Base-by-base conservation (phyloP, 108 stramenopile genomes). In the Asterionellopsis glacialis region DNA sequence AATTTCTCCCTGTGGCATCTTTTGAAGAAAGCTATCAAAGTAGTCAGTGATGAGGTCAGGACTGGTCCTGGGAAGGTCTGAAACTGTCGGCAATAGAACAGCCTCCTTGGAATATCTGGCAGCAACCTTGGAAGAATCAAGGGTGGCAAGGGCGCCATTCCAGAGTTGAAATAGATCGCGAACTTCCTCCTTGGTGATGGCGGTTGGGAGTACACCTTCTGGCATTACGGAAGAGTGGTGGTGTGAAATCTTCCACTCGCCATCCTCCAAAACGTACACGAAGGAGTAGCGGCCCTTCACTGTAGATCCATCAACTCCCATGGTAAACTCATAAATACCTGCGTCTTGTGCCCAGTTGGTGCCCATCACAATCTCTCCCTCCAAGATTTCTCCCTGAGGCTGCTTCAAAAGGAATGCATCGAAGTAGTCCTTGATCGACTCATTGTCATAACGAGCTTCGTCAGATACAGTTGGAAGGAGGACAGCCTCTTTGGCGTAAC, bases 161-260 rank as follows among this genome's bases (percentile, higher is more conserved):
- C 80, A 81, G 13, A 74, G 63, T 5, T 72, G 9, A 48, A 81
- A 81, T 27, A 81, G 47, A 21, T 27, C 57, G 0, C 80, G 72
- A 25, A 73, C 75, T 51, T 59, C 64, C 15, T 71, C 54, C 21
- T 73, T 68, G 12, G 75, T 67, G 44, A 69, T 61, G 41, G 51
- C 40, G 39, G 65, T 45, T 47, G 64, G 33, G 33, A 33, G 33
- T 33, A 33, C 33, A 7, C 33, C 57, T 11, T 57, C 57, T 21
- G 57, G 57, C 57, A 57, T 57, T 2, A 41, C 57, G 41, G 40
- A 54, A 41, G 72, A 73, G 33, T 82, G 81, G 64, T 82, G 81
- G 33, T 82, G 77, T 45, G 74, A 64, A 48, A 81, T 77, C 74
- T 77, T 81, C 80, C 76, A 81, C 38, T 81, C 76, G 14, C 80